Conservation (phyloP, 495 filamentous ascomycete genomes). For the Penicillium argentinense region DNA sequence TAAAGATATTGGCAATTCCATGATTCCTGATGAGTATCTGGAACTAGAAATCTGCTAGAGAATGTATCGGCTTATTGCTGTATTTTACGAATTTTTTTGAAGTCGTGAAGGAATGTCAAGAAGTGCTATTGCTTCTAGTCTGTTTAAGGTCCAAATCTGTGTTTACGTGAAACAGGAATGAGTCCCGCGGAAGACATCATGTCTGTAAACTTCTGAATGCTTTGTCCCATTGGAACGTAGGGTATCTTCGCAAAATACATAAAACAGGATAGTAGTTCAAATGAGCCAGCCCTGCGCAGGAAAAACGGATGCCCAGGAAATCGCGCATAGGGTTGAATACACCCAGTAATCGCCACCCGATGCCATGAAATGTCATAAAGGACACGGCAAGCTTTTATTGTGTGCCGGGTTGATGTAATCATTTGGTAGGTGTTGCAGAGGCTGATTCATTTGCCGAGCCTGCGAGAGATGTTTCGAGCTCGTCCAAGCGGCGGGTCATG, state of each 20-base stretch:
- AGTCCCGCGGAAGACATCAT: too few relatives aligned
- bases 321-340: too few relatives aligned
- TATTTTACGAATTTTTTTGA: neutral
- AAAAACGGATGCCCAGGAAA: too few relatives aligned
- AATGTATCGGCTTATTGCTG: neutral
- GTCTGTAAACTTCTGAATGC: conserved; percentile 3
- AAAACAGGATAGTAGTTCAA: neutral
- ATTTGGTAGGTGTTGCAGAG: conserved; percentile 23
- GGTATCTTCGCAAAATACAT: conserved; percentile 23
- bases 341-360: too few relatives aligned
- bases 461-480: conserved; percentile 67
- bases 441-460: conserved; percentile 16
- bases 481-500: conserved; percentile 87
- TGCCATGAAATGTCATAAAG: conserved; percentile 11
- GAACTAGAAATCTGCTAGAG: neutral
- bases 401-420: too few relatives aligned
- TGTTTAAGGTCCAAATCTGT: neutral
- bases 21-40: neutral
- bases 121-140: too few relatives aligned
- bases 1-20: neutral
- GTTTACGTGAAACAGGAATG: too few relatives aligned
- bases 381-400: too few relatives aligned
- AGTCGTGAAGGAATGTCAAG: neutral
- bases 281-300: too few relatives aligned
- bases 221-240: conserved; percentile 15